These are phyloP conservation scores for Kwoniella botswanensis DNA, from an alignment of 768 basidiomycete species.

Conservation along the genomic window DNA sequence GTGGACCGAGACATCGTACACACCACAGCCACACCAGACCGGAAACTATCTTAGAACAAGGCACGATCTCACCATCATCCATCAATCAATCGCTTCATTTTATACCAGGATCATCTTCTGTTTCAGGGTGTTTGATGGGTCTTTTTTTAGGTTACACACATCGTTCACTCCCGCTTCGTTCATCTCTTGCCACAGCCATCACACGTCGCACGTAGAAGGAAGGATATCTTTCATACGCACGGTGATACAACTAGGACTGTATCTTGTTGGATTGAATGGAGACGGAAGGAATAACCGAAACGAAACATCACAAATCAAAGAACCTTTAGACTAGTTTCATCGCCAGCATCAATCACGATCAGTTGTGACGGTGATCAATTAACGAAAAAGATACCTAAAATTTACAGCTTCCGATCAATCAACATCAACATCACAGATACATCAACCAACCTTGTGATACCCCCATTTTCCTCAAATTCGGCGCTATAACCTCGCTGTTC, in stretches of 20 bases:
- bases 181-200: background rate
- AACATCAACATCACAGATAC: background rate
- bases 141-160: background rate
- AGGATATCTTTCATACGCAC: background rate
- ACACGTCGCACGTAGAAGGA: background rate
- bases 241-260: background rate
- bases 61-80: background rate
- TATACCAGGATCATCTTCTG: background rate
- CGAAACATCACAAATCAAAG: background rate
- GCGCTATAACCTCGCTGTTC: background rate
- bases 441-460: constrained; percentile 4
- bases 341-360: background rate
- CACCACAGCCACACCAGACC: background rate
- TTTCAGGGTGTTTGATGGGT: background rate
- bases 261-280: background rate
- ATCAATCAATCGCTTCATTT: background rate
- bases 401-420: constrained; percentile 6
- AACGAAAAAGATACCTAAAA: background rate
- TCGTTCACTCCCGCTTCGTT: background rate
- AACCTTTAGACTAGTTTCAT: background rate
- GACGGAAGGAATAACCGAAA: background rate
- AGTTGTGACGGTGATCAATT: background rate
- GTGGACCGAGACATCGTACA: background rate
- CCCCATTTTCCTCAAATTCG: background rate
- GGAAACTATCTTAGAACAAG: background rate